These are phyloP conservation scores for Termitomyces sp. DNA, from an alignment of 1,284 basidiomycete species.

Conservation along the genomic window DNA sequence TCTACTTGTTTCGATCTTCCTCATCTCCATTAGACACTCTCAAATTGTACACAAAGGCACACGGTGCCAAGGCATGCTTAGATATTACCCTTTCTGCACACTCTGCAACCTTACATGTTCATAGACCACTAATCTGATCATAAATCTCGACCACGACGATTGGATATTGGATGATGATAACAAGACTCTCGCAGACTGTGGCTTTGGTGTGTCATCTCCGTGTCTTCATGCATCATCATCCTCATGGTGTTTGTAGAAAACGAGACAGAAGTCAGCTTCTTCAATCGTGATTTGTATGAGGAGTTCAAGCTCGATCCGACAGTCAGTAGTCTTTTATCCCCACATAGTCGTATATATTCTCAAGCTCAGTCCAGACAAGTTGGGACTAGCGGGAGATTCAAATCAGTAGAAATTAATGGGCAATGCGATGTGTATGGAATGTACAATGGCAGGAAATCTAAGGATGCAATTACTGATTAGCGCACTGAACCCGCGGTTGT, in stretches of 20 bases:
- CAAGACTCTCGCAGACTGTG: constrained; percentile 60
- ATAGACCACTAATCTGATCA: constrained; percentile 91
- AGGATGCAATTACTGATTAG: constrained; percentile 58
- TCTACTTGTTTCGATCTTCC: constrained; percentile 1
- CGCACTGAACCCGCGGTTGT: constrained; percentile 78
- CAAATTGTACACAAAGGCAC: constrained; percentile 92
- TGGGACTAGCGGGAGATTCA: constrained; percentile 37
- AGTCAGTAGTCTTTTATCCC: constrained; percentile 35
- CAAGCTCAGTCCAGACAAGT: constrained; percentile 29
- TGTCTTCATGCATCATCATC: not conserved
- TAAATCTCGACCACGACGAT: constrained; percentile 91
- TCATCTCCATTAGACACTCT: constrained; percentile 64
- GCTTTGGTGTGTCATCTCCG: constrained; percentile 58
- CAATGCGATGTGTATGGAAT: constrained; percentile 22
- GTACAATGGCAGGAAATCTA: constrained; percentile 21
- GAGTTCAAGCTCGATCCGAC: constrained; percentile 78
- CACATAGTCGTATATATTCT: not conserved
- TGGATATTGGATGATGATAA: constrained; percentile 78
- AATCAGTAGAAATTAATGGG: constrained; percentile 29
- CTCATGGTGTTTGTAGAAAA: constrained; percentile 59
- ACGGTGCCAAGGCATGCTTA: constrained; percentile 77
- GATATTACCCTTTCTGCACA: not conserved
- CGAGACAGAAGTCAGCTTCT: constrained; percentile 91
- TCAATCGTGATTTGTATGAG: constrained; percentile 74
- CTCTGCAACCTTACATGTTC: not conserved